A percentile compares a stretch with the other conserved stretches of the same genome.
phyloP scores from a whole-genome alignment of 169 alveolate genomes.

The Plasmodium billcollinsi region DNA sequence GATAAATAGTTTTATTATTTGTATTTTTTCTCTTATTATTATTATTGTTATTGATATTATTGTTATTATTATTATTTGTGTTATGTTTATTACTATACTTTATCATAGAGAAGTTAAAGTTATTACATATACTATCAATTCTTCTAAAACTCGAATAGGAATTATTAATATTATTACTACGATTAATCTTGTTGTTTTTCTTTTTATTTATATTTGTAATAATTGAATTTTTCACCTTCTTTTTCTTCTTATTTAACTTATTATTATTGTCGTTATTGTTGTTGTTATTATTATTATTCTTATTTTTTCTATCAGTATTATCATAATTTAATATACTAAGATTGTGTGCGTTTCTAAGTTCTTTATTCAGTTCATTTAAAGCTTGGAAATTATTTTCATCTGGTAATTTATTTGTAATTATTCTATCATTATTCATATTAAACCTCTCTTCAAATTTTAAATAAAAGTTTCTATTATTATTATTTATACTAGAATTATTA shows the following conservation, averaged over 20 bases:
- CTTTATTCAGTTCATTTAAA: background rate
- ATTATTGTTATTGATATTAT: background rate
- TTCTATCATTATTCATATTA: background rate
- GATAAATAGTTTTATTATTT: background rate
- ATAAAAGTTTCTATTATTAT: conserved; percentile 8
- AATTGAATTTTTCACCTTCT: background rate
- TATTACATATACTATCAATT: conserved; percentile 22
- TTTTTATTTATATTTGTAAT: background rate
- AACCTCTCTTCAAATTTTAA: conserved; percentile 15
- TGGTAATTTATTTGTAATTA: conserved; percentile 1
- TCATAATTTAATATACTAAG: background rate
- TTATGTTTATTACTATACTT: conserved; percentile 42
- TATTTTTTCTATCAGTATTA: background rate
- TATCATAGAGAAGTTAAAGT: conserved; percentile 30
- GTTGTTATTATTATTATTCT: background rate
- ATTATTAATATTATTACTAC: background rate
- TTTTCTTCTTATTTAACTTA: background rate
- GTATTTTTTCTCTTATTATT: background rate
- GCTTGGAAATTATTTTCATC: conserved; percentile 1
- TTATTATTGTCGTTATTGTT: background rate
- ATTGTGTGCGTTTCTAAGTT: background rate
- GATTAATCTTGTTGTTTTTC: background rate
- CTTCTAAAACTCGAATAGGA: background rate
- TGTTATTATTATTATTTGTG: background rate
- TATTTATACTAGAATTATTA: conserved; percentile 2